Percentiles rank a stretch among this genome's conserved stretches.
These are phyloP conservation scores for Diplodia intermedia DNA, from an alignment of 2,329 filamentous ascomycete genomes.

Conservation along the genomic window DNA sequence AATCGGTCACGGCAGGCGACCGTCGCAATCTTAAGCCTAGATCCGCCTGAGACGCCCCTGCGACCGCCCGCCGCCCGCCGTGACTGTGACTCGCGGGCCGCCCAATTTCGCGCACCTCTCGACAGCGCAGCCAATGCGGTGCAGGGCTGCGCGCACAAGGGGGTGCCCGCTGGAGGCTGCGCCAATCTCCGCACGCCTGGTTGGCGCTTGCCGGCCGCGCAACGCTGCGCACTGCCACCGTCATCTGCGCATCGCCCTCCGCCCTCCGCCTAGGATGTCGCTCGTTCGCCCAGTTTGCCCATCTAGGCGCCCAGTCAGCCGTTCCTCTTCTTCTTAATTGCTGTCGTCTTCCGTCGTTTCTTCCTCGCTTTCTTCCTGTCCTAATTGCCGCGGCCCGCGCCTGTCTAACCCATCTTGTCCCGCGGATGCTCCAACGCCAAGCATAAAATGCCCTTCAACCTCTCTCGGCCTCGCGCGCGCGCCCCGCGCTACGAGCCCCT, in stretches of 20 bases:
- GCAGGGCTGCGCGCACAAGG: slow-evolving; percentile 10
- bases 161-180: slow-evolving; percentile 2
- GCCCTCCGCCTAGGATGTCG: slow-evolving; percentile 5
- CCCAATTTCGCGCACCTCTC: slow-evolving; percentile 19
- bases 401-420: neutral
- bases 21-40: slow-evolving; percentile 26
- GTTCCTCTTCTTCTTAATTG: slow-evolving; percentile 19
- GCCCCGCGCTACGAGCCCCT: slow-evolving; percentile 30
- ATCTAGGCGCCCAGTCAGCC: slow-evolving; percentile 25
- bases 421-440: neutral
- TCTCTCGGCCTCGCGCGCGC: slow-evolving; percentile 21
- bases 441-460: slow-evolving; percentile 29
- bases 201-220: slow-evolving; percentile 14
- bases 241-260: slow-evolving; percentile 27
- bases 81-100: slow-evolving; percentile 16
- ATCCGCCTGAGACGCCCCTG: slow-evolving; percentile 16
- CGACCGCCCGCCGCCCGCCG: neutral
- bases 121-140: slow-evolving; percentile 5
- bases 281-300: slow-evolving; percentile 27
- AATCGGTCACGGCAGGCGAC: slow-evolving; percentile 13
- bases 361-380: neutral
- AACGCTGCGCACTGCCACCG: slow-evolving; percentile 30
- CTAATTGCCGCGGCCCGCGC: neutral
- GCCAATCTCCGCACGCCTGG: slow-evolving; percentile 24
- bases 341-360: neutral